phyloP scores from a whole-genome alignment of 345 rosid genomes.

The rapeseed (Brassica napus) region DNA sequence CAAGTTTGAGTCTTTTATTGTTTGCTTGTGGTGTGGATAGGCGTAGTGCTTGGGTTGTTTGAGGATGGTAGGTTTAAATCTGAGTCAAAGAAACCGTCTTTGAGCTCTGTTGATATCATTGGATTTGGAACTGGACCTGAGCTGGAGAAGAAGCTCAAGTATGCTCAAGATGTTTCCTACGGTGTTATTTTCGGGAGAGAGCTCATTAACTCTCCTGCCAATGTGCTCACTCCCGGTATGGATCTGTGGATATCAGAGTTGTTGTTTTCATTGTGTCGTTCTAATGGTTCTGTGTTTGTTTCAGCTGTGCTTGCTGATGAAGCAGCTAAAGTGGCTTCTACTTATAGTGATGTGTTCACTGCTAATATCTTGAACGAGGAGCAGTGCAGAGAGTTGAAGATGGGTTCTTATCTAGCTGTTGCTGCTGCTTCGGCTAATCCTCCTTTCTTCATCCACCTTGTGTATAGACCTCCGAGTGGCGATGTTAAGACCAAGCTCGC shows the following conservation, averaged over 20 bases:
- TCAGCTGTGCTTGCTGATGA: conserved; percentile 83
- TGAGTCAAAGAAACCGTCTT: conserved; percentile 66
- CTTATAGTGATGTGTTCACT: conserved; percentile 66
- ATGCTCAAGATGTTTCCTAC: conserved; percentile 73
- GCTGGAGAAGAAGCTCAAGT: conserved; percentile 76
- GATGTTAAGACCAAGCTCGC: conserved; percentile 76
- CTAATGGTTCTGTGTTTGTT: conserved; percentile 17
- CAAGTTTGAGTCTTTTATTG: not conserved
- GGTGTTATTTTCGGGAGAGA: conserved; percentile 81
- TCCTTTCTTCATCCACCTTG: conserved; percentile 82
- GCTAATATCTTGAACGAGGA: conserved; percentile 76
- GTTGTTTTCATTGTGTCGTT: not conserved
- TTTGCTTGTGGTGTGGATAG: conserved; percentile 39
- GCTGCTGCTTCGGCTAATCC: conserved; percentile 92
- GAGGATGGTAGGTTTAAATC: conserved; percentile 85
- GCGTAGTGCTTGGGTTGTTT: conserved; percentile 66
- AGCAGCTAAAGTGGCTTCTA: conserved; percentile 81
- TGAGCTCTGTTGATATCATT: conserved; percentile 74
- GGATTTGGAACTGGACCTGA: conserved; percentile 87
- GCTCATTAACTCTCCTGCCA: conserved; percentile 91
- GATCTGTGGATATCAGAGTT: not conserved
- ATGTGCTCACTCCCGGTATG: conserved; percentile 85
- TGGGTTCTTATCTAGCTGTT: conserved; percentile 93
- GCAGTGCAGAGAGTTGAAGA: conserved; percentile 84
- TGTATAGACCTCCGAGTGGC: conserved; percentile 71